Evolutionary conservation across 2,329 filamentous ascomycete species (phyloP), one percentile per base, ranked within the genome.

Genomic region (Ascochyta fabae): DNA sequence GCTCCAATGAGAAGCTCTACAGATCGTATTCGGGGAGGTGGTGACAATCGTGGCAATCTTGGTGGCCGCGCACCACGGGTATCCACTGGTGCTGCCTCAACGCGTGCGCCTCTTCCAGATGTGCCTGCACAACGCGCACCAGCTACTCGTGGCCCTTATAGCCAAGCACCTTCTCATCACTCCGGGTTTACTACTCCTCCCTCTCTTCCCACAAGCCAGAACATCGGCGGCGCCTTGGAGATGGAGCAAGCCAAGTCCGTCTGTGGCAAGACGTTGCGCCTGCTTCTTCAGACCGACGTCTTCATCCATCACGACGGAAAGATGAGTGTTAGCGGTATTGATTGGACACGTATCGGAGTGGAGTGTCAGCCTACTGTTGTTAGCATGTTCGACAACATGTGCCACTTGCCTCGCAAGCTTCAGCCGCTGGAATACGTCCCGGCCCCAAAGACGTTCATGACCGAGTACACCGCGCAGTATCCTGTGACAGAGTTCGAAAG

Each of bases 241-340:
- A 52, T 67, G 24, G 61, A 67, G 13, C 68, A 74, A 52, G 68
- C 68, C 3, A 65, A 66, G 15, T 22, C 40, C 2, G 53, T 75
- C 10, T 61, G 61, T 24, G 60, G 46, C 13, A 65, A 68, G 50
- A 69, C 62, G 9, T 35, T 70, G 24, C 72, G 66, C 16, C 56
- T 75, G 9, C 50, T 67, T 2, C 65, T 75, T 4, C 68, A 71
- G 35, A 55, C 59, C 4, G 66, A 75, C 16, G 62, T 74, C 33
- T 59, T 57, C 38, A 69, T 75, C 10, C 55, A 61, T 9, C 55
- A 70, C 29, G 41, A 65, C 29, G 71, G 71, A 2, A 66, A 59
- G 15, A 61, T 75, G 10, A 61, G 36, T 15, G 63, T 64, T 29
- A 42, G 62, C 8, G 70, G 63, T 3, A 62, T 64, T 4, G 39